Evolutionary conservation across 2,329 filamentous ascomycete species (phyloP).

Genomic region (Alternaria longipes): DNA sequence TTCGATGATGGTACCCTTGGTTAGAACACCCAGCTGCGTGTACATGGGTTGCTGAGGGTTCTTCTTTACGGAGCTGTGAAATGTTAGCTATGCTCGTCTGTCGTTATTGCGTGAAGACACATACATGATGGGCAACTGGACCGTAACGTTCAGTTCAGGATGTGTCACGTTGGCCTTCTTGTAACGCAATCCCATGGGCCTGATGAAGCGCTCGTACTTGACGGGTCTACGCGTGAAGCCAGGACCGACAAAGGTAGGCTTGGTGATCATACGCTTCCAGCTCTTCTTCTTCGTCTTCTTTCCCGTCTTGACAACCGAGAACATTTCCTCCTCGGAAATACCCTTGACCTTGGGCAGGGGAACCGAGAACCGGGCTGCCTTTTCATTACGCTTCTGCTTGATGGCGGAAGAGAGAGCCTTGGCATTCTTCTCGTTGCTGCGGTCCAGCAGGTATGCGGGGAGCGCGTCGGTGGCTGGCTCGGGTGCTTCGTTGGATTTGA

Average conservation of each 20-base stretch:
- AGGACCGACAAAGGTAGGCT: constrained; percentile 87
- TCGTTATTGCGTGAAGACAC: neutral
- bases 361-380: constrained; percentile 91
- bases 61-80: constrained; percentile 70
- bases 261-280: constrained; percentile 78
- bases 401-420: constrained; percentile 85
- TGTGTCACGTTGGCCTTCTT: constrained; percentile 79
- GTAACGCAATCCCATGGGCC: constrained; percentile 73
- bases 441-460: constrained; percentile 92
- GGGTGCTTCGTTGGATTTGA: constrained; percentile 82
- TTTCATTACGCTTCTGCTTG: constrained; percentile 90
- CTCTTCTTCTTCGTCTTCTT: constrained; percentile 84
- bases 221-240: constrained; percentile 91
- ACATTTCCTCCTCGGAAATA: constrained; percentile 94
- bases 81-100: constrained; percentile 3
- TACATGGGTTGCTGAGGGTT: constrained; percentile 89
- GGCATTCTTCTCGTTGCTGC: constrained; percentile 72
- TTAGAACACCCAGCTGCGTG: constrained; percentile 86
- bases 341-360: constrained; percentile 93
- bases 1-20: constrained; percentile 69
- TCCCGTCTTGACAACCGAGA: constrained; percentile 94
- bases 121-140: constrained; percentile 72
- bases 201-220: constrained; percentile 66
- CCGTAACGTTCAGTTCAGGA: constrained; percentile 83
- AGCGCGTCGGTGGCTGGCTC: constrained; percentile 84